A percentile compares a stretch with the other conserved stretches of the same genome.
Conservation (phyloP, 1,284 basidiomycete genomes). For the Leccinum fuscescens region DNA sequence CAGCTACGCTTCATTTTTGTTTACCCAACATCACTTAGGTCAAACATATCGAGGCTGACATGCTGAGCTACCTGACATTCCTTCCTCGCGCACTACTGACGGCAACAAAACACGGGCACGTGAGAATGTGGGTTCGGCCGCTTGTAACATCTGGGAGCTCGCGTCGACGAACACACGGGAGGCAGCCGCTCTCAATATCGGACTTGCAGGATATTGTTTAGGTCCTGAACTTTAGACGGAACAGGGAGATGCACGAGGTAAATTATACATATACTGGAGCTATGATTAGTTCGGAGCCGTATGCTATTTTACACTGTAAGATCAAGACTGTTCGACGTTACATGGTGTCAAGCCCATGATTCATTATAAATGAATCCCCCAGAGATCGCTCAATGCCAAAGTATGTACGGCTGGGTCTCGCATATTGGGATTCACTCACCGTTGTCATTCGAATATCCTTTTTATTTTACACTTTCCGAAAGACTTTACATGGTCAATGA, state of each 20-base stretch:
- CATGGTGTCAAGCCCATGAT: background rate
- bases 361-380: background rate
- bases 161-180: conserved; percentile 31
- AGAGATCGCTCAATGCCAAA: background rate
- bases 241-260: conserved; percentile 5
- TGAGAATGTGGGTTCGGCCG: conserved; percentile 84
- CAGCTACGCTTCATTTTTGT: conserved; percentile 15
- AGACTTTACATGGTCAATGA: background rate
- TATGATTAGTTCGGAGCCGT: background rate
- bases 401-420: background rate
- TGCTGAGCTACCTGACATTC: conserved; percentile 71
- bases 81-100: conserved; percentile 76
- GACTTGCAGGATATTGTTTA: conserved; percentile 31
- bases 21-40: conserved; percentile 45
- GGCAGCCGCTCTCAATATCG: conserved; percentile 33
- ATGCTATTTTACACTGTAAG: background rate
- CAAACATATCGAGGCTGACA: conserved; percentile 75
- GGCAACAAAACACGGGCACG: conserved; percentile 65
- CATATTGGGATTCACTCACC: background rate
- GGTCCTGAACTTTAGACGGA: background rate
- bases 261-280: conserved; percentile 22
- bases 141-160: conserved; percentile 42
- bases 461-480: background rate
- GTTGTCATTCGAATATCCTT: background rate
- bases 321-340: background rate